Percentiles rank a stretch among this genome's conserved stretches.
These are phyloP conservation scores for Crithidia bombi DNA, from an alignment of 208 protist genomes.

Conservation along the genomic window DNA sequence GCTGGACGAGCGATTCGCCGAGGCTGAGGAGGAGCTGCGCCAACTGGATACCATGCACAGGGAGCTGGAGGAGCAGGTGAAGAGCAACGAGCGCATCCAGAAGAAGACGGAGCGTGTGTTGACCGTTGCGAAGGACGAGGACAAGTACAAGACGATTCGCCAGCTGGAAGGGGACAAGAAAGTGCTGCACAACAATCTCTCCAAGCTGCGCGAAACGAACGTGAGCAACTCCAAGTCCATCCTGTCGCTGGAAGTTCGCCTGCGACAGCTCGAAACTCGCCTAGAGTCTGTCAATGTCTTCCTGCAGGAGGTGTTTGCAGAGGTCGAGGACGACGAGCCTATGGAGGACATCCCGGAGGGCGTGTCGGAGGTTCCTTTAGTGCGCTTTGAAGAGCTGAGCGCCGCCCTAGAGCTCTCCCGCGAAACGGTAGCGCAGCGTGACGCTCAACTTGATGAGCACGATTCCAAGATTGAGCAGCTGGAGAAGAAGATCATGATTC, in stretches of 20 bases:
- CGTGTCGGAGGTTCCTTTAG: slow-evolving; percentile 65
- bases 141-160: slow-evolving; percentile 75
- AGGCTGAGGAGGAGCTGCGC: slow-evolving; percentile 56
- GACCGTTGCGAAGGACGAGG: slow-evolving; percentile 31
- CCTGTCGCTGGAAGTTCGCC: slow-evolving; percentile 72
- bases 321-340: slow-evolving; percentile 60
- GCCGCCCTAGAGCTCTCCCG: slow-evolving; percentile 63
- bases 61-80: slow-evolving; percentile 57
- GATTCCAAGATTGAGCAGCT: slow-evolving; percentile 81
- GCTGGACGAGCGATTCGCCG: slow-evolving; percentile 52
- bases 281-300: slow-evolving; percentile 79
- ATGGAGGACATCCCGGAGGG: slow-evolving; percentile 65
- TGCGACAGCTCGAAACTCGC: slow-evolving; percentile 75
- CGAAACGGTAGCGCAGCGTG: slow-evolving; percentile 65
- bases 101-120: slow-evolving; percentile 87
- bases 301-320: slow-evolving; percentile 76
- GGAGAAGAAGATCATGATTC: slow-evolving; percentile 69
- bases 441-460: slow-evolving; percentile 69
- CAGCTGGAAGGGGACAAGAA: slow-evolving; percentile 79
- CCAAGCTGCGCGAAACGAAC: slow-evolving; percentile 72
- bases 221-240: slow-evolving; percentile 80
- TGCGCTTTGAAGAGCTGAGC: slow-evolving; percentile 73
- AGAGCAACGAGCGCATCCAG: slow-evolving; percentile 70
- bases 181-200: slow-evolving; percentile 71
- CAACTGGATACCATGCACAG: slow-evolving; percentile 42